phyloP scores from a whole-genome alignment of 495 filamentous ascomycete species.

The Massariosphaeria phaeospora region DNA sequence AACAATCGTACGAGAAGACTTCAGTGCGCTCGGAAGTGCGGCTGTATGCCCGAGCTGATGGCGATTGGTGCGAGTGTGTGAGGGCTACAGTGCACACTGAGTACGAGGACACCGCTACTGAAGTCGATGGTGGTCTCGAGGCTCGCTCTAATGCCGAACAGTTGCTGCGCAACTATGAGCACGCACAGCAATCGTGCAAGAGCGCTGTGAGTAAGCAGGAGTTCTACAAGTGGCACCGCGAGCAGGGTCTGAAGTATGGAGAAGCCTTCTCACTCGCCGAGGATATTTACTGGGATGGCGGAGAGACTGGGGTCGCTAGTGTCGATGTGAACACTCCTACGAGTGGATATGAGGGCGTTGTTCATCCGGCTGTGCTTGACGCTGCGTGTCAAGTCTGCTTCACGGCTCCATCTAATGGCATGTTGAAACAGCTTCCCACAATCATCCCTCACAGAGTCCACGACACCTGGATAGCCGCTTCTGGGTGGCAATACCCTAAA shows the following conservation, averaged over 20 bases:
- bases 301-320: background rate
- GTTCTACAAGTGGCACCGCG: background rate
- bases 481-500: background rate
- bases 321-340: background rate
- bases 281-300: background rate
- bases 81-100: background rate
- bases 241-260: background rate
- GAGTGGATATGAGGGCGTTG: background rate
- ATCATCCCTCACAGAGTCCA: background rate
- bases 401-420: background rate
- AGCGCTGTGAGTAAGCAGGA: background rate
- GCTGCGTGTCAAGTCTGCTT: background rate
- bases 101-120: background rate
- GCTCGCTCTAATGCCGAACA: background rate
- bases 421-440: background rate
- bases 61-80: background rate
- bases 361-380: background rate
- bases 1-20: slow-evolving; percentile 1
- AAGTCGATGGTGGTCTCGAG: background rate
- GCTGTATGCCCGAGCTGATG: background rate
- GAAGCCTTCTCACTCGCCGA: background rate
- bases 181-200: background rate
- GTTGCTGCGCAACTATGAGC: background rate
- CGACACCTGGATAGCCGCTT: background rate
- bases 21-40: background rate